Evolutionary conservation across 2,329 filamentous ascomycete genomes (phyloP).

Genomic region (Diplodia intermedia): DNA sequence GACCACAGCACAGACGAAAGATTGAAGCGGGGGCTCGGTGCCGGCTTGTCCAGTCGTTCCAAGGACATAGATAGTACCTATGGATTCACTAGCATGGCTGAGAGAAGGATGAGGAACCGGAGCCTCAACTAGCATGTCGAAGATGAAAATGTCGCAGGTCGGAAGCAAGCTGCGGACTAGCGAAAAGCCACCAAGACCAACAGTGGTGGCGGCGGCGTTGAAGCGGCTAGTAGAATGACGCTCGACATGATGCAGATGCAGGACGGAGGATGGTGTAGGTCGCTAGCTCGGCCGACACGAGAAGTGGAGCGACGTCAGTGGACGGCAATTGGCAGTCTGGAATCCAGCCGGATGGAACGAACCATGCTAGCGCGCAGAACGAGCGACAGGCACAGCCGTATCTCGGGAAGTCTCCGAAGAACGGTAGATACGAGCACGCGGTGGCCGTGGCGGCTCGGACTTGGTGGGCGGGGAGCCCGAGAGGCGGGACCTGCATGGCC

Average conservation of each 20-base stretch:
- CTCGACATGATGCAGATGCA: neutral
- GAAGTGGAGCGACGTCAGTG: neutral
- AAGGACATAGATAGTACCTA: neutral
- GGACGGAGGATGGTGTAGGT: no score
- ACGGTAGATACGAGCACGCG: slow-evolving; percentile 5
- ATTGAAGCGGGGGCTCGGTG: neutral
- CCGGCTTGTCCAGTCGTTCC: neutral
- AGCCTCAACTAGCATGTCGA: slow-evolving; percentile 18
- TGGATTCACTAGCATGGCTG: neutral
- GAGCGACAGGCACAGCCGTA: slow-evolving; percentile 21
- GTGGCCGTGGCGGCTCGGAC: slow-evolving; percentile 27
- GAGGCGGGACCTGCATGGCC: slow-evolving; percentile 51
- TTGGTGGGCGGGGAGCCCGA: slow-evolving; percentile 35
- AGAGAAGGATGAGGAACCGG: neutral
- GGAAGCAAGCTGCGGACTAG: slow-evolving; percentile 2
- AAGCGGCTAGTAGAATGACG: neutral
- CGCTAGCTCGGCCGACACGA: neutral
- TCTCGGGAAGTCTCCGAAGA: slow-evolving; percentile 4
- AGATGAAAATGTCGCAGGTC: slow-evolving; percentile 7
- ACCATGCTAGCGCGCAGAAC: neutral
- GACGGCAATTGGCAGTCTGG: neutral
- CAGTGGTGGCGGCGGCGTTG: neutral
- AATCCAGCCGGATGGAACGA: no score
- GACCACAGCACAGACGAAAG: neutral
- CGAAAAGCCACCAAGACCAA: slow-evolving; percentile 1